Percentiles rank a stretch among this genome's conserved stretches.
These are phyloP conservation scores for Lactarius hatsudake DNA, from an alignment of 768 basidiomycete genomes.

Conservation along the genomic window DNA sequence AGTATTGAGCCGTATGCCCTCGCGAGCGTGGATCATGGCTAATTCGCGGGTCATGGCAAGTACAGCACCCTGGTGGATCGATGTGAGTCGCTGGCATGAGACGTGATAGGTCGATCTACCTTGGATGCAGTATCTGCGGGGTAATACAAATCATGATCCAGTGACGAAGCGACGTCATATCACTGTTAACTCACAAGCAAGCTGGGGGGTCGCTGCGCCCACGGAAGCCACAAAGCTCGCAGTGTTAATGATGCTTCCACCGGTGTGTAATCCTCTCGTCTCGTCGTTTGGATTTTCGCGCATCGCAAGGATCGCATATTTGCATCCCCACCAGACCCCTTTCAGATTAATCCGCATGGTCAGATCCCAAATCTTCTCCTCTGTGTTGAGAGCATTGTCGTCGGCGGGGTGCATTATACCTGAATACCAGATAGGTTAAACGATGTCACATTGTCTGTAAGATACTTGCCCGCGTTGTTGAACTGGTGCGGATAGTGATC, in stretches of 20 bases:
- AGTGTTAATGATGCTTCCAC: constrained; percentile 96
- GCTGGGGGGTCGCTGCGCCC: constrained; percentile 96
- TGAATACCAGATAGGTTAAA: constrained; percentile 29
- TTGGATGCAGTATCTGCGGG: constrained; percentile 88
- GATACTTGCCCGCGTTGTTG: constrained; percentile 77
- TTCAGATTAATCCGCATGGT: constrained; percentile 95
- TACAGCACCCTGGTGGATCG: constrained; percentile 72
- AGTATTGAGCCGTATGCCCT: constrained; percentile 94
- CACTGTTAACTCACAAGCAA: constrained; percentile 74
- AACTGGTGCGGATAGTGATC: constrained; percentile 51
- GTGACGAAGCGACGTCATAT: background rate
- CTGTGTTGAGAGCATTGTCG: constrained; percentile 93
- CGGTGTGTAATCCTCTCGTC: constrained; percentile 71
- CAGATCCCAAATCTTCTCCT: constrained; percentile 94
- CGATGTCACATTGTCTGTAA: background rate
- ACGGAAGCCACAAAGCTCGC: constrained; percentile 95
- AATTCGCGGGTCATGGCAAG: constrained; percentile 97
- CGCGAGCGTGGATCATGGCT: constrained; percentile 95
- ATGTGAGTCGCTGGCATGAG: constrained; percentile 10
- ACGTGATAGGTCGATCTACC: constrained; percentile 37
- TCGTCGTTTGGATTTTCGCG: constrained; percentile 83
- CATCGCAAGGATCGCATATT: constrained; percentile 97
- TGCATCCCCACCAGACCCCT: constrained; percentile 99
- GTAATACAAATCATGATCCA: constrained; percentile 9
- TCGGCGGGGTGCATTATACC: constrained; percentile 99